phyloP scores from a whole-genome alignment of 1,284 basidiomycete genomes.

The Austropuccinia psidii region DNA sequence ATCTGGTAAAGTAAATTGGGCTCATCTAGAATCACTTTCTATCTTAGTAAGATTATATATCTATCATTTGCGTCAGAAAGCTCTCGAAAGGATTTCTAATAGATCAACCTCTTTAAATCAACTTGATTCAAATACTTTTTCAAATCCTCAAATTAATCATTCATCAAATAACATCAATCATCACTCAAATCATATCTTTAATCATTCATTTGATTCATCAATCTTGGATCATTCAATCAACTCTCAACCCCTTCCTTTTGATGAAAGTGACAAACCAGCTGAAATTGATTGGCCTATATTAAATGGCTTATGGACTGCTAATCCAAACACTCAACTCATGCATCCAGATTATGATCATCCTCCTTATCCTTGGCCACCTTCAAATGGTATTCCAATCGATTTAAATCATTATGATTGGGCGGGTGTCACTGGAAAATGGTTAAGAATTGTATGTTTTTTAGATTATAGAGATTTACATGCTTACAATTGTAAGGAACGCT shows the following conservation, averaged over 20 bases:
- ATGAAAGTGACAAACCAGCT: not conserved
- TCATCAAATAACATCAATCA: not conserved
- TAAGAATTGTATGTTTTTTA: slow-evolving; percentile 18
- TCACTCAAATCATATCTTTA: not conserved
- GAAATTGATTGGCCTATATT: slow-evolving; percentile 33
- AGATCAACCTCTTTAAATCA: not conserved
- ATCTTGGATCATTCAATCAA: not conserved
- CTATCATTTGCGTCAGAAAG: not conserved
- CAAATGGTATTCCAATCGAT: not conserved
- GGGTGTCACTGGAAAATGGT: slow-evolving; percentile 15
- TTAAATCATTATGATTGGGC: slow-evolving; percentile 32
- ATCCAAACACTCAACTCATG: slow-evolving; percentile 12
- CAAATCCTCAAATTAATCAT: not conserved
- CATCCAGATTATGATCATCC: slow-evolving; percentile 6
- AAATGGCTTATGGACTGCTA: not conserved
- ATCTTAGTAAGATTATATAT: slow-evolving; percentile 24
- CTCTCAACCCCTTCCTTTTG: no score
- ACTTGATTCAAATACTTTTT: not conserved
- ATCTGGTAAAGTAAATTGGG: slow-evolving; percentile 25
- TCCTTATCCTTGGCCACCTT: not conserved
- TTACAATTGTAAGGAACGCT: slow-evolving; percentile 10
- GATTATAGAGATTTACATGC: slow-evolving; percentile 16
- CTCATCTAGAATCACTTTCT: slow-evolving; percentile 24
- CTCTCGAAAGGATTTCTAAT: not conserved
- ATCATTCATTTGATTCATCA: not conserved